Conservation (phyloP, 2,329 filamentous ascomycete species). For the Cephalotrichum gorgonifer region DNA sequence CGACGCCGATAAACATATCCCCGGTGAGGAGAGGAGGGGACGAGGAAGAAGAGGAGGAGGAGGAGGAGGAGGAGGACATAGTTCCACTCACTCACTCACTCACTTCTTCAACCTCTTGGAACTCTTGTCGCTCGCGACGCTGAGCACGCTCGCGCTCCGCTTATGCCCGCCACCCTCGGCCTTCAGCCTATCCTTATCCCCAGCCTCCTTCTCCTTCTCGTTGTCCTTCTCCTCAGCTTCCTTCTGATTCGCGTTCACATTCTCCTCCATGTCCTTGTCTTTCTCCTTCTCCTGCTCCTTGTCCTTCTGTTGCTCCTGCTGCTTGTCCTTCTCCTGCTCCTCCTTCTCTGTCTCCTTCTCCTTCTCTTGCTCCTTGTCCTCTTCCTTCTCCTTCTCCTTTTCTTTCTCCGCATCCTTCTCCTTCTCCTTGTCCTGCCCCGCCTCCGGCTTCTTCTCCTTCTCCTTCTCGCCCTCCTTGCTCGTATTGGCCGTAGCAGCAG, state of each 20-base stretch:
- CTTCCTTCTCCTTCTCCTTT: constrained; percentile 3
- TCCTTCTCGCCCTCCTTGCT: not conserved
- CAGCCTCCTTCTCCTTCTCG: constrained; percentile 13
- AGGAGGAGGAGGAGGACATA: not conserved
- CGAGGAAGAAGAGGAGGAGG: not conserved
- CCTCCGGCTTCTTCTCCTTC: not conserved
- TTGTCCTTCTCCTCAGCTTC: constrained; percentile 14
- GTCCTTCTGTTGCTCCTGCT: constrained; percentile 9
- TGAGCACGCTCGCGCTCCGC: constrained; percentile 74
- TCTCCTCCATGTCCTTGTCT: constrained; percentile 2
- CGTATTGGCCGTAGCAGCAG: too few relatives aligned
- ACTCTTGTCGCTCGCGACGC: constrained; percentile 55
- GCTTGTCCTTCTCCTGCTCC: constrained; percentile 4
- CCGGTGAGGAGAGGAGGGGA: too few relatives aligned
- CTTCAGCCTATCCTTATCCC: constrained; percentile 20
- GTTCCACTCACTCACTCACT: constrained; percentile 3
- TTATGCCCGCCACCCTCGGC: constrained; percentile 48
- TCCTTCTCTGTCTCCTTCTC: constrained; percentile 5
- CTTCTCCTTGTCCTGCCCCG: not conserved
- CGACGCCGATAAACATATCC: too few relatives aligned
- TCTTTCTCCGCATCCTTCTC: constrained; percentile 6
- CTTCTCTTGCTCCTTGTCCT: constrained; percentile 9
- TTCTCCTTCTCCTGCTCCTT: not conserved
- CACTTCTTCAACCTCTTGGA: constrained; percentile 47
- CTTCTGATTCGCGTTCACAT: constrained; percentile 1